These are phyloP conservation scores for Fusarium musae DNA, from an alignment of 2,329 filamentous ascomycete species.

Conservation along the genomic window DNA sequence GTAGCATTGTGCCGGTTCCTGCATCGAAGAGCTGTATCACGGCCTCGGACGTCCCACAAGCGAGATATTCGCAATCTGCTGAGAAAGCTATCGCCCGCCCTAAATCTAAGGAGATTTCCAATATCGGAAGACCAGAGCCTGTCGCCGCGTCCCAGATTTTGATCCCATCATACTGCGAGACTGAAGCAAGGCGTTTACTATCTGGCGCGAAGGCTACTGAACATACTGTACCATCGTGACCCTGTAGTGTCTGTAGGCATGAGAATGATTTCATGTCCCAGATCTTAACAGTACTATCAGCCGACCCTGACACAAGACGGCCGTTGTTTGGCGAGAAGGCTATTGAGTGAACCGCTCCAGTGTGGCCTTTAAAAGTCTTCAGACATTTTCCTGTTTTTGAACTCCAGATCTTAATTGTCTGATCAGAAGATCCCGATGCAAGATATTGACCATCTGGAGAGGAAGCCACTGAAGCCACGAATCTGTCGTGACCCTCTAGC, in stretches of 20 bases:
- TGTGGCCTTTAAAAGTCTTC: too few species aligned
- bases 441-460: accelerated
- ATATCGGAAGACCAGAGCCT: accelerated
- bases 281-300: accelerated
- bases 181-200: accelerated
- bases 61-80: too few species aligned
- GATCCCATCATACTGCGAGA: too few species aligned
- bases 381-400: accelerated
- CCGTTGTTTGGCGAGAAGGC: not conserved
- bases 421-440: accelerated
- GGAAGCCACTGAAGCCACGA: accelerated
- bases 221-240: accelerated
- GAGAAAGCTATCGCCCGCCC: too few species aligned
- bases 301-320: accelerated
- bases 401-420: accelerated
- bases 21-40: accelerated
- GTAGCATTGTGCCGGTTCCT: accelerated
- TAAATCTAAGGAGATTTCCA: accelerated
- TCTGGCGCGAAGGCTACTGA: not conserved
- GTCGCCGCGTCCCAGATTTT: accelerated
- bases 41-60: accelerated
- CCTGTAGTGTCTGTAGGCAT: accelerated
- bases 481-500: accelerated
- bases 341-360: too few species aligned
- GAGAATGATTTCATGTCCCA: not conserved